Evolutionary conservation across 345 rosid genomes (phyloP).

Genomic region (Gossypium herbaceum): DNA sequence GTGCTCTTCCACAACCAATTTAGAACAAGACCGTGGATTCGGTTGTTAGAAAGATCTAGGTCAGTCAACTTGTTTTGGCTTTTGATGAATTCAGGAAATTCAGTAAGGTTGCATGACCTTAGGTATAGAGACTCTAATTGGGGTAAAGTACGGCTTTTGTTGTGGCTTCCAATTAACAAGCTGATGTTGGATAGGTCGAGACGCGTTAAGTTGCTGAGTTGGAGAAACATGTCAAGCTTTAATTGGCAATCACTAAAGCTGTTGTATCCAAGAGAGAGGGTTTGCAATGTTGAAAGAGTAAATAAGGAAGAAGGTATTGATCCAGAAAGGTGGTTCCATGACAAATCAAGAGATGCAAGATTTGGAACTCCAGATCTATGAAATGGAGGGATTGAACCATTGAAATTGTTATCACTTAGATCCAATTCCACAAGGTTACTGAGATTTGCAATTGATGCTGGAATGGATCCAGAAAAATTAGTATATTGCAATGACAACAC

Average conservation of each 20-base stretch:
- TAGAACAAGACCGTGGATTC: neutral
- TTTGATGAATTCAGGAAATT: neutral
- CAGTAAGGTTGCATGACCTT: neutral
- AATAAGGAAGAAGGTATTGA: neutral
- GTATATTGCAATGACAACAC: too few species aligned
- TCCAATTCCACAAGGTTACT: neutral
- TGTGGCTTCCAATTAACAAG: neutral
- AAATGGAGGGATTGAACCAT: neutral
- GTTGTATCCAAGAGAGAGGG: neutral
- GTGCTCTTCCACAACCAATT: neutral
- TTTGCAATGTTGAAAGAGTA: neutral
- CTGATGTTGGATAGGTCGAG: neutral
- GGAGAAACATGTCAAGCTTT: neutral
- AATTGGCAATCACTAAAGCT: neutral
- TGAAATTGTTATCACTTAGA: neutral
- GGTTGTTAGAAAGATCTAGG: neutral
- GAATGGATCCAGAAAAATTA: neutral
- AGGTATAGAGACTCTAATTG: fast-evolving
- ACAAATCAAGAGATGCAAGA: neutral
- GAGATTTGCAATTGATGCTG: conserved; percentile 1
- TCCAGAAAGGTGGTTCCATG: neutral
- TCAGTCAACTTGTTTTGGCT: too few species aligned
- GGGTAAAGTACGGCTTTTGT: neutral
- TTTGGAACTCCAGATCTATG: conserved; percentile 9
- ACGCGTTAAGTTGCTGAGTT: neutral